Evolutionary conservation across 805 yeast genomes (phyloP), one percentile per base, ranked within the genome.

Genomic region (Candida xiaguanensis): DNA sequence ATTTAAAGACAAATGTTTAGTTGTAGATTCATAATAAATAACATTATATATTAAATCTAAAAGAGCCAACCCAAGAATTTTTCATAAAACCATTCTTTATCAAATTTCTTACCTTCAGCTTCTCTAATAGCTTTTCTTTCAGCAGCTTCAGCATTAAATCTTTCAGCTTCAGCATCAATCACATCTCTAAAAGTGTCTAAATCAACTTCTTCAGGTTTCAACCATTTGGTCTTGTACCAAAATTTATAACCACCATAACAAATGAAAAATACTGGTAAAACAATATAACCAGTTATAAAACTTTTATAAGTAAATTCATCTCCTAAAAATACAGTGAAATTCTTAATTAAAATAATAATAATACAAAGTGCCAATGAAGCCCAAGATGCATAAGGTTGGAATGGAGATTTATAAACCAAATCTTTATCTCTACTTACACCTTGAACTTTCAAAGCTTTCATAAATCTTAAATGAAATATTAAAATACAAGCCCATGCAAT

Each of bases 251-350:
- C 87, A 45, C 73, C 50, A 47, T 65, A 73, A 42, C 74, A 65
- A 34, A 77, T 63, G 25, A 80, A 28, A 50, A 72, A 84, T 8
- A 82, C 79, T 25, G 87, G 87, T 34, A 84, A 72, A 22, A 85
- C 85, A 51, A 85, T 80, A 62, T 85, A 84, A 32, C 90, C 89
- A 24, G 91, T 82, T 53, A 85, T 81, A 55, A 85, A 85, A 14
- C 69, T 68, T 59, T 78, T 76, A 63, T 79, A 80, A 46, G 75
- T 74, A 56, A 84, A 80, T 2, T 48, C 48, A 12, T 54, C 62
- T 36, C 78, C 78, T 48, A 85, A 65, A 66, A 85, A 85, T 2
- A 78, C 89, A 1, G 87, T 78, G 58, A 82, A 83, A 50, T 82
- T 82, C 62, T 85, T 85, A 56, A 80, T 75, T 34, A 85, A 50